Conservation (phyloP, 805 yeast species). For the Candida loeiensis region DNA sequence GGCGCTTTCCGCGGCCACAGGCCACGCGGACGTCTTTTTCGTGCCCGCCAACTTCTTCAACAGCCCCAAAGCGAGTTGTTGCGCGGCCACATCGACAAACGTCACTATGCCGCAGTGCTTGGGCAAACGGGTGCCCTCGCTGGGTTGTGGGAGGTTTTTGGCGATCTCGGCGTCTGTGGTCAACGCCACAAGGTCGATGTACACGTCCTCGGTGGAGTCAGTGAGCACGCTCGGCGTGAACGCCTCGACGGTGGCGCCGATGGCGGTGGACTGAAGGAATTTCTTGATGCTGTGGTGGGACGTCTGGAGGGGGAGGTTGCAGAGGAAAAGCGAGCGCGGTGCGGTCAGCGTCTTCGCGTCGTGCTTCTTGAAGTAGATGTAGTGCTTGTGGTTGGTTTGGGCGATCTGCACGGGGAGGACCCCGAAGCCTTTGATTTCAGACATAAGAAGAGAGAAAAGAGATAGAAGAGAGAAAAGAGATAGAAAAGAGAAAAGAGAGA, state of each 20-base stretch:
- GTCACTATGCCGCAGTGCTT: constrained; percentile 70
- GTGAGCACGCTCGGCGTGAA: constrained; percentile 33
- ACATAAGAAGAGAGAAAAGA: constrained; percentile 7
- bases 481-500: neutral
- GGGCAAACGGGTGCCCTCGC: constrained; percentile 50
- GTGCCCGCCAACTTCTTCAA: constrained; percentile 48
- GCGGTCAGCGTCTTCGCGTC: constrained; percentile 34
- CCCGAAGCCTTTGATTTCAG: constrained; percentile 57
- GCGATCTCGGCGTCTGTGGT: constrained; percentile 52
- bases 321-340: constrained; percentile 60
- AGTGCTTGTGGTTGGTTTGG: constrained; percentile 43
- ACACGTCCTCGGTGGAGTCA: constrained; percentile 43
- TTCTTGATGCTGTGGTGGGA: constrained; percentile 49
- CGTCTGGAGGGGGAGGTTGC: constrained; percentile 71
- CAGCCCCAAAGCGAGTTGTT: constrained; percentile 59
- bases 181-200: constrained; percentile 49
- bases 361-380: constrained; percentile 66
- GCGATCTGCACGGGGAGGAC: constrained; percentile 48
- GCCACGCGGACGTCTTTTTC: constrained; percentile 34
- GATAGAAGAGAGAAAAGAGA: neutral
- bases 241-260: constrained; percentile 61
- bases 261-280: constrained; percentile 55
- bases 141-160: constrained; percentile 16
- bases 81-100: constrained; percentile 68
- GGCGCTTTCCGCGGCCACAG: constrained; percentile 29